Conservation (phyloP, 352 stramenopile genomes). For the Phytophthora tubulina region DNA sequence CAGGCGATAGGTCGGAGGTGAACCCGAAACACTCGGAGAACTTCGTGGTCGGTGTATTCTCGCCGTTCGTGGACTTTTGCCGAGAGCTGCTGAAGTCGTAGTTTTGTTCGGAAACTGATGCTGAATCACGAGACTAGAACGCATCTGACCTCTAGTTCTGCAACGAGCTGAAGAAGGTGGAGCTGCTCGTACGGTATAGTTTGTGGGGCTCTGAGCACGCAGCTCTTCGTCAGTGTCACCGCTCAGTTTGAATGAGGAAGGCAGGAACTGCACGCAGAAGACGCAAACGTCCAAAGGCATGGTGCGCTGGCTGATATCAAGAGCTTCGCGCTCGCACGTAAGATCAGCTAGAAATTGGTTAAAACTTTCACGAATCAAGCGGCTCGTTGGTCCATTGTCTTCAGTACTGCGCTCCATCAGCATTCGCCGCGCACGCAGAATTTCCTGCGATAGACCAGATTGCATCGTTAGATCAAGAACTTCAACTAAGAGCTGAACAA, state of each 20-base stretch:
- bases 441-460: constrained; percentile 38
- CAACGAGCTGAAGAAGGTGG: constrained; percentile 26
- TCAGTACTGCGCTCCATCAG: constrained; percentile 51
- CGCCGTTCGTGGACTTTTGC: constrained; percentile 15
- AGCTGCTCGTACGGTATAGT: constrained; percentile 13
- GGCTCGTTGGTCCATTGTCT: constrained; percentile 21
- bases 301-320: constrained; percentile 33
- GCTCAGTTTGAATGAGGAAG: constrained; percentile 51
- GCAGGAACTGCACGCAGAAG: constrained; percentile 66
- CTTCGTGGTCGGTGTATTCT: constrained; percentile 22
- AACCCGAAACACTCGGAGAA: constrained; percentile 9
- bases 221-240: constrained; percentile 35
- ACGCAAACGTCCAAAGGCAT: constrained; percentile 55
- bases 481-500: neutral
- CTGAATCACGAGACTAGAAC: constrained; percentile 69
- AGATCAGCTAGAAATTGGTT: constrained; percentile 61
- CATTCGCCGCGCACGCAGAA: constrained; percentile 66
- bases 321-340: constrained; percentile 39
- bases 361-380: constrained; percentile 48
- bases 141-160: constrained; percentile 8
- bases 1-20: constrained; percentile 53
- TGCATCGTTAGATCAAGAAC: constrained; percentile 10
- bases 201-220: constrained; percentile 9
- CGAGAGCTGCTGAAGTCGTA: neutral
- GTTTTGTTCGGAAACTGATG: constrained; percentile 48